Base-by-base conservation (phyloP, 345 rosid species). In the Geranium rotundifolium region DNA sequence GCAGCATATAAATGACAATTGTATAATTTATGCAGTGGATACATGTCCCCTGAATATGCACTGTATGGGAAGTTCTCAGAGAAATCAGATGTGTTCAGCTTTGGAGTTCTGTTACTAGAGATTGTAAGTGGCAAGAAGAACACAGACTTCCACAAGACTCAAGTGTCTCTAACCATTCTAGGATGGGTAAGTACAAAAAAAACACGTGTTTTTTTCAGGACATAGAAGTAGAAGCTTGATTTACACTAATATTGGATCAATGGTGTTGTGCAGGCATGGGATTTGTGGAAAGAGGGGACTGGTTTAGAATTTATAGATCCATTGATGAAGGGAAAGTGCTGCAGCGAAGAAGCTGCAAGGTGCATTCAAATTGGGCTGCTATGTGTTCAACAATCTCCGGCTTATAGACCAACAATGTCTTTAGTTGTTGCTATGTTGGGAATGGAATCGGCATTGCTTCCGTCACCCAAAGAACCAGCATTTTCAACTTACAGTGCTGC, bases 341-440 rank as follows among this genome's bases (percentile, higher is more conserved):
- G 66, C 15, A 75, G 49, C 13, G 65, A 34, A 29, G 85, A 88
- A 72, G 79, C 82, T n/a, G 63, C 74, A 46, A 73, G 78, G 69
- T 84, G 76, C 56, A 70, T 84, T 18, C 85, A 81, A 50, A 78
- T 88, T 1, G 88, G 89, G 4, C 66, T 86, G 30, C 60, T 86
- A 29, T 86, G 93, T 63, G 90, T 80, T 52, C 88, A 87, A 62
- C 81, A 79, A 77, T 84, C 86, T 65, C 78, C 87, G 15, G 64
- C 49, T 17, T 75, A 75, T 56, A 76, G 88, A 63, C 88, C 95
- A 0, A 69, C 77, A 4, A 73, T 87, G 80, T 67, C 85, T 10
- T 59, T 64, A 6, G 78, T 82, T 5, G 71, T 79, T 57, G 29
- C 62, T 27, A 79, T 81, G 82, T 57, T 87, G 65, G 70, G 27